phyloP scores from a whole-genome alignment of 768 basidiomycete genomes.

The Mrakia gelida region DNA sequence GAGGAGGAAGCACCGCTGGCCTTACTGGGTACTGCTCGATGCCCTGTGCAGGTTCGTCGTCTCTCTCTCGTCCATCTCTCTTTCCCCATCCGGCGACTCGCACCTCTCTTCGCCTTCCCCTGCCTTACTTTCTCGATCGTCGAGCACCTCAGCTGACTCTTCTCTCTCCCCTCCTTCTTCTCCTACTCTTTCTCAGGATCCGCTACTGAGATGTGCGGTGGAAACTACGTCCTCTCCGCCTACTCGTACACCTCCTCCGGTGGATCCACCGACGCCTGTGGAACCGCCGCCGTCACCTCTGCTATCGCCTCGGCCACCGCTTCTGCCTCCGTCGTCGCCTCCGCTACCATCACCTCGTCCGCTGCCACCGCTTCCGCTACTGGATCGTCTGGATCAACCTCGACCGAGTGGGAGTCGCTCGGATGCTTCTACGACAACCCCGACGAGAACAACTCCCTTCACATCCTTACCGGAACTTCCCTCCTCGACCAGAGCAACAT shows the following conservation, averaged over 20 bases:
- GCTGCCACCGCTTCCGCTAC: conserved; percentile 11
- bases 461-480: conserved; percentile 17
- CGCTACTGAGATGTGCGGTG: conserved; percentile 23
- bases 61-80: background rate
- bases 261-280: background rate
- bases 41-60: conserved; percentile 58
- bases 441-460: conserved; percentile 10
- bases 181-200: background rate
- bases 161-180: background rate
- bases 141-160: background rate
- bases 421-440: conserved; percentile 32
- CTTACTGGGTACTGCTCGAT: conserved; percentile 58
- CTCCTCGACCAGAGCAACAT: conserved; percentile 16
- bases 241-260: conserved; percentile 23
- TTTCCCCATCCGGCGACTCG: background rate
- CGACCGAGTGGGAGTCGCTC: conserved; percentile 32
- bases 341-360: conserved; percentile 15
- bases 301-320: conserved; percentile 7
- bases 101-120: background rate
- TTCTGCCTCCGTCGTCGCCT: background rate
- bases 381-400: conserved; percentile 2
- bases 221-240: conserved; percentile 26
- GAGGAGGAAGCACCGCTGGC: conserved; percentile 51
- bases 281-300: background rate
- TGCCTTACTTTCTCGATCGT: background rate